Conservation (phyloP, 2,329 filamentous ascomycete genomes). For the Lachnellula occidentalis region DNA sequence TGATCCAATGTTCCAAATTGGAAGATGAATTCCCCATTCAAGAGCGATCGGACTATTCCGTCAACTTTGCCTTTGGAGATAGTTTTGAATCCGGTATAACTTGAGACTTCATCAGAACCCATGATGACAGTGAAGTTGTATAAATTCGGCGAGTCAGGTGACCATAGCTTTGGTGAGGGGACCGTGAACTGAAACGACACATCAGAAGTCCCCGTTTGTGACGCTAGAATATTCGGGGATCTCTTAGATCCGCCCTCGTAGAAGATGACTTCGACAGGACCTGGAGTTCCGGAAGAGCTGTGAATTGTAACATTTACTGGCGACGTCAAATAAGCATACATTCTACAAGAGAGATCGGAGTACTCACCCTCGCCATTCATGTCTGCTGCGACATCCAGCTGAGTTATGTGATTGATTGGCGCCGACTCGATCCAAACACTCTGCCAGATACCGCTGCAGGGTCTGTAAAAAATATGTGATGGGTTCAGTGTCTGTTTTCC, state of each 20-base stretch:
- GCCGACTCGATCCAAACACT: conserved; percentile 65
- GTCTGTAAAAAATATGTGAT: conserved; percentile 61
- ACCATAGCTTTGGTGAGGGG: conserved; percentile 55
- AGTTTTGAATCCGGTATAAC: conserved; percentile 66
- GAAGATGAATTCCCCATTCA: conserved; percentile 67
- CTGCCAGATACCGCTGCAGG: conserved; percentile 72
- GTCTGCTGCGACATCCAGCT: conserved; percentile 38
- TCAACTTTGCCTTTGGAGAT: conserved; percentile 51
- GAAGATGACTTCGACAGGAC: conserved; percentile 12
- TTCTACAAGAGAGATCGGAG: neutral
- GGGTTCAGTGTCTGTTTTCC: conserved; percentile 54
- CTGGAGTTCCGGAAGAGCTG: conserved; percentile 35
- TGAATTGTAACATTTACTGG: conserved; percentile 52
- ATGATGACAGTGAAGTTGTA: conserved; percentile 57
- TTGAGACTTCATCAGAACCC: conserved; percentile 49
- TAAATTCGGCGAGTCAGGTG: conserved; percentile 54
- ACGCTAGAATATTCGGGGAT: conserved; percentile 12
- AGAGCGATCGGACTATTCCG: conserved; percentile 37
- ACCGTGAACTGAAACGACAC: conserved; percentile 50
- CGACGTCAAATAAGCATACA: neutral
- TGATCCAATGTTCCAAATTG: conserved; percentile 65
- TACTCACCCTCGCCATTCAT: conserved; percentile 46
- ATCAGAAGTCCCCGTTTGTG: conserved; percentile 41
- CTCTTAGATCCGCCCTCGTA: conserved; percentile 1
- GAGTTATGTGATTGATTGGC: conserved; percentile 49